phyloP scores from a whole-genome alignment of 805 yeast species.

The Teunomyces lycoperdinae region DNA sequence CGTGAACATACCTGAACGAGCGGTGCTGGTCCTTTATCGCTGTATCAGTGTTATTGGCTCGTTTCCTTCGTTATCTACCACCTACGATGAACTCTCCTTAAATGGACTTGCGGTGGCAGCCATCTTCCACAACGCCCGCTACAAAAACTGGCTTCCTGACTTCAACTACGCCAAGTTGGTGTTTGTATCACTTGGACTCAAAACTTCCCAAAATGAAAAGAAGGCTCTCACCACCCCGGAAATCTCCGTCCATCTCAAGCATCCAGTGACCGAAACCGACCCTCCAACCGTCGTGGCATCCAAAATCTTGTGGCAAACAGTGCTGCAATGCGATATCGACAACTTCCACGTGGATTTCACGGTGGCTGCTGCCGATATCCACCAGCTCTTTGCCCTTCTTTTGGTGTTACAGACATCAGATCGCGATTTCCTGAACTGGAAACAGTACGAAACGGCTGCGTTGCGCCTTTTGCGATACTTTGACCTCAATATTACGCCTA shows the following conservation, averaged over 20 bases:
- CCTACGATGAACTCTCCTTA: slow-evolving; percentile 39
- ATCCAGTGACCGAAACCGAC: background rate
- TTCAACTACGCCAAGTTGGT: slow-evolving; percentile 44
- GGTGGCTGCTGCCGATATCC: background rate
- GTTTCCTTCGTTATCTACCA: slow-evolving; percentile 47
- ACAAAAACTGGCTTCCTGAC: slow-evolving; percentile 29
- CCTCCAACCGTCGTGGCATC: background rate
- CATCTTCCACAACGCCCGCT: slow-evolving; percentile 43
- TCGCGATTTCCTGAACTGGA: slow-evolving; percentile 28
- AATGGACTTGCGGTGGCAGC: slow-evolving; percentile 23
- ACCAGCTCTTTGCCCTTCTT: background rate
- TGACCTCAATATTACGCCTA: slow-evolving; percentile 31
- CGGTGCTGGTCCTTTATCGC: slow-evolving; percentile 25
- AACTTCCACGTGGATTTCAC: background rate
- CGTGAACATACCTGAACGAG: background rate
- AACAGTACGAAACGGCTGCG: slow-evolving; percentile 43
- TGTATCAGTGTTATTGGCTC: slow-evolving; percentile 43
- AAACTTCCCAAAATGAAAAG: background rate
- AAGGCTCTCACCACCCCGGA: background rate
- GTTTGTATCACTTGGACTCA: slow-evolving; percentile 41
- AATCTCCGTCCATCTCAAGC: background rate
- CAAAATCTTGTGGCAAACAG: background rate
- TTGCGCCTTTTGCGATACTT: slow-evolving; percentile 48
- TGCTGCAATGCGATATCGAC: background rate
- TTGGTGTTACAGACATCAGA: background rate